Evolutionary conservation across 352 stramenopile genomes (phyloP).

Genomic region (Pythium folliculosum): DNA sequence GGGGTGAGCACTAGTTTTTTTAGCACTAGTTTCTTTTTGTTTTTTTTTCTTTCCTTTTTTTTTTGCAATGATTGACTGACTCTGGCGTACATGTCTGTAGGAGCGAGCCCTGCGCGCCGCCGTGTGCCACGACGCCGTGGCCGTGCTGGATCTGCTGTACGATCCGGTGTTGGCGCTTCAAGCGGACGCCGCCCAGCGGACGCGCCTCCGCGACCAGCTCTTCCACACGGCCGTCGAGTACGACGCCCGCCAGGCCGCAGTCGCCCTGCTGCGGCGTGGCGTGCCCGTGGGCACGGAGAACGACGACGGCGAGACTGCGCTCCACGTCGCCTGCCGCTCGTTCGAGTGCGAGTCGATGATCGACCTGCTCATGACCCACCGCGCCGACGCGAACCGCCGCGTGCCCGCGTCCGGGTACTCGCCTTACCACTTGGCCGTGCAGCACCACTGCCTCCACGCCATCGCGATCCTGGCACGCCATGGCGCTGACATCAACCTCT

Average conservation of each 20-base stretch:
- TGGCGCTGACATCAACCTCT: conserved; percentile 25
- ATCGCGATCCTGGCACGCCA: conserved; percentile 18
- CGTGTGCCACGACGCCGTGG: conserved; percentile 20
- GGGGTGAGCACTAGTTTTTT: conserved; percentile 11
- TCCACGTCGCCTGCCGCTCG: conserved; percentile 23
- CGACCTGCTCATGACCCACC: conserved; percentile 12
- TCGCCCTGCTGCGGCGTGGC: conserved; percentile 16
- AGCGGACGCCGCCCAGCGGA: not conserved
- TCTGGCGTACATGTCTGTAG: not conserved
- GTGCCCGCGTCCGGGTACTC: conserved; percentile 14
- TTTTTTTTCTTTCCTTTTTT: not conserved
- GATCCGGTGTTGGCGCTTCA: conserved; percentile 7
- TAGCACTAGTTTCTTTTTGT: not conserved
- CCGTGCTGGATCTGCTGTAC: conserved; percentile 20
- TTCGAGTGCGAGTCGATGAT: conserved; percentile 17
- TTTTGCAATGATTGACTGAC: too few species aligned
- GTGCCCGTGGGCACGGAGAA: conserved; percentile 19
- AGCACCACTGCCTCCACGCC: conserved; percentile 15
- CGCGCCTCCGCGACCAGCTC: conserved; percentile 16
- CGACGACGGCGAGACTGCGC: conserved; percentile 18
- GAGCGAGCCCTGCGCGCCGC: conserved; percentile 20
- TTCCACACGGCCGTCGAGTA: conserved; percentile 29
- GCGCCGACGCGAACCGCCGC: conserved; percentile 14
- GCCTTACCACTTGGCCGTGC: conserved; percentile 23
- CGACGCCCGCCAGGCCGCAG: conserved; percentile 3